Percentiles rank a stretch among this genome's conserved stretches.
Conservation (phyloP, 2,329 filamentous ascomycete species). For the Pseudogymnoascus sp. region DNA sequence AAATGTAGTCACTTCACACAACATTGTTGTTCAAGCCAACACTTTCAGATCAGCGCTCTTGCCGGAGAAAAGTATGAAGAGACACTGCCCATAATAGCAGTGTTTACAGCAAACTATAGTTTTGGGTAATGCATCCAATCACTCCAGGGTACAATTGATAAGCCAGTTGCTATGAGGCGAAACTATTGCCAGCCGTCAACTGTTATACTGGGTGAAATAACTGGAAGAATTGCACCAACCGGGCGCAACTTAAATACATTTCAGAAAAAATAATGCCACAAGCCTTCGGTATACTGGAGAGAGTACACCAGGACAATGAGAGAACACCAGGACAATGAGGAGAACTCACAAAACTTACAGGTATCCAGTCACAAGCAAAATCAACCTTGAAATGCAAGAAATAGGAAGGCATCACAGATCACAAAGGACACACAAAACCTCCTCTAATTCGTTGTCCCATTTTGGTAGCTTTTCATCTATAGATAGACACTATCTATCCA, state of each 20-base stretch:
- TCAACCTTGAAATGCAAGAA: background rate
- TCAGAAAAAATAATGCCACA: background rate
- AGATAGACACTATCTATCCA: constrained; percentile 10
- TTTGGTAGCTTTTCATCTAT: constrained; percentile 9
- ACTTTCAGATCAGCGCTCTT: background rate
- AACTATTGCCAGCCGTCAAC: too few relatives aligned
- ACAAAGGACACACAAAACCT: background rate
- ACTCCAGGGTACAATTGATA: too few relatives aligned
- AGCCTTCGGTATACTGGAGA: too few relatives aligned
- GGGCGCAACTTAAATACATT: background rate
- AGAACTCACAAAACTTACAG: background rate
- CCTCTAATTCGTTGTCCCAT: constrained; percentile 8
- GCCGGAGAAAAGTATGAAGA: too few relatives aligned
- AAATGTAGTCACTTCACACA: background rate
- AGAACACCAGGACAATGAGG: background rate
- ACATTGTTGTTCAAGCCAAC: background rate
- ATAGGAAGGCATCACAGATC: background rate
- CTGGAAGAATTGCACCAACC: background rate
- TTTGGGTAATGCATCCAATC: too few relatives aligned
- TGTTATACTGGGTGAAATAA: too few relatives aligned
- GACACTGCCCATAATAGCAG: too few relatives aligned
- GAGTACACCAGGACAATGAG: background rate
- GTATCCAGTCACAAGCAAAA: background rate
- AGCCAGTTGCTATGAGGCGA: too few relatives aligned
- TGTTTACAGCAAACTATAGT: too few relatives aligned